phyloP scores from a whole-genome alignment of 1,139 yeast species.

The Yamadazyma sp. region DNA sequence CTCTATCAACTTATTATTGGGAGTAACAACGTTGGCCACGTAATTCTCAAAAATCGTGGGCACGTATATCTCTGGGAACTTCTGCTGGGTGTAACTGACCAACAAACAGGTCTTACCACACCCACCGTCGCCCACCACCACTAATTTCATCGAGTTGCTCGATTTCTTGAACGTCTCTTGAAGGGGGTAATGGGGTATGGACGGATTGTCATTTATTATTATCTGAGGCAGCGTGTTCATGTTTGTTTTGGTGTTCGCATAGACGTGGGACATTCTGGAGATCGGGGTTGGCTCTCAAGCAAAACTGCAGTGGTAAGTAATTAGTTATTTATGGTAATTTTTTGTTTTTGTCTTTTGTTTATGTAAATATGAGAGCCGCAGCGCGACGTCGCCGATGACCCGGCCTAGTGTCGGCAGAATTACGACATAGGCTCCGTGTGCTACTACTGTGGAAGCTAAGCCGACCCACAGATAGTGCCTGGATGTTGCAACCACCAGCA shows the following conservation, averaged over 20 bases:
- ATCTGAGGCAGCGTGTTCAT: constrained; percentile 18
- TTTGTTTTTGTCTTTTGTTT: background rate
- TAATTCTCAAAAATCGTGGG: constrained; percentile 91
- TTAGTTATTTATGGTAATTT: constrained; percentile 1
- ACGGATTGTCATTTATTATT: constrained; percentile 40
- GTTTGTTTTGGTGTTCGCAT: constrained; percentile 15
- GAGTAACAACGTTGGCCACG: constrained; percentile 61
- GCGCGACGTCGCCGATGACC: too few relatives aligned
- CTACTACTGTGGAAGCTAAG: too few relatives aligned
- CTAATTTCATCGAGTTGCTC: constrained; percentile 57
- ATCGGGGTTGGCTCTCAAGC: too few relatives aligned
- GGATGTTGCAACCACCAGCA: too few relatives aligned
- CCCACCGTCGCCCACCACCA: constrained; percentile 94
- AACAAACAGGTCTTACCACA: constrained; percentile 90
- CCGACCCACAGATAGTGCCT: too few relatives aligned
- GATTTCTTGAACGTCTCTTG: constrained; percentile 34
- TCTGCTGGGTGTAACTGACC: constrained; percentile 77
- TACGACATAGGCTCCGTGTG: too few relatives aligned
- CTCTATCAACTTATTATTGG: constrained; percentile 55
- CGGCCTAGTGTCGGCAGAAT: too few relatives aligned
- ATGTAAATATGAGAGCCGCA: background rate
- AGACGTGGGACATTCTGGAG: background rate
- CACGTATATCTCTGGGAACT: constrained; percentile 76
- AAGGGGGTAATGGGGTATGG: constrained; percentile 37
- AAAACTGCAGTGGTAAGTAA: background rate